Percentiles rank a stretch among this genome's conserved stretches.
phyloP scores from a whole-genome alignment of 2,329 filamentous ascomycete species.

The Phyllosticta paracitricarpa region DNA sequence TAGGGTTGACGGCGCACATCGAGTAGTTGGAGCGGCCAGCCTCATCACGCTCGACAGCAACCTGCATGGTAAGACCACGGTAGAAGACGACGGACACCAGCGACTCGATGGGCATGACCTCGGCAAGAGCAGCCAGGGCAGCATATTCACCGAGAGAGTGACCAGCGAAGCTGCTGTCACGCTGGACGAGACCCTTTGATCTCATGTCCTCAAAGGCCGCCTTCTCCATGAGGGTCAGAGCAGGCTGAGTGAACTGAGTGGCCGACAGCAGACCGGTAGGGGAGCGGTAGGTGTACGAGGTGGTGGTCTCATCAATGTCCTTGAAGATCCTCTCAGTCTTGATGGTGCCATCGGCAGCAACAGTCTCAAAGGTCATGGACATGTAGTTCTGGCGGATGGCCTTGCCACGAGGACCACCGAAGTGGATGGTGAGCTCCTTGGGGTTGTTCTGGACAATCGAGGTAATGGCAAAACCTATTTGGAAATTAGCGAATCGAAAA shows the following conservation, averaged over 20 bases:
- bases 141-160: conserved; percentile 98
- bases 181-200: conserved; percentile 86
- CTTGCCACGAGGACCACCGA: conserved; percentile 92
- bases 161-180: conserved; percentile 93
- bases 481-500: conserved; percentile 9
- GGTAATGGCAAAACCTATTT: conserved; percentile 69
- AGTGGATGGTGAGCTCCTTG: conserved; percentile 96
- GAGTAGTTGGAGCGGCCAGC: conserved; percentile 93
- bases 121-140: conserved; percentile 85
- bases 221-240: conserved; percentile 98
- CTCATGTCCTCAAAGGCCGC: conserved; percentile 99
- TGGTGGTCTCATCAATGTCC: conserved; percentile 84
- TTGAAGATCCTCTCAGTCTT: conserved; percentile 99
- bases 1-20: conserved; percentile 98
- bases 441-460: conserved; percentile 99
- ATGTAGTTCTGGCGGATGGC: conserved; percentile 98
- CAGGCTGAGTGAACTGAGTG: conserved; percentile 97
- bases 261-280: conserved; percentile 90
- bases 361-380: conserved; percentile 99
- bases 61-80: conserved; percentile 97
- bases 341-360: conserved; percentile 79
- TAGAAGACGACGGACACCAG: conserved; percentile 99
- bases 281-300: conserved; percentile 93
- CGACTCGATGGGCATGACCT: conserved; percentile 99
- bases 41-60: conserved; percentile 92